Evolutionary conservation across 1,139 yeast species (phyloP).

Genomic region (Pneumocystis sp.): DNA sequence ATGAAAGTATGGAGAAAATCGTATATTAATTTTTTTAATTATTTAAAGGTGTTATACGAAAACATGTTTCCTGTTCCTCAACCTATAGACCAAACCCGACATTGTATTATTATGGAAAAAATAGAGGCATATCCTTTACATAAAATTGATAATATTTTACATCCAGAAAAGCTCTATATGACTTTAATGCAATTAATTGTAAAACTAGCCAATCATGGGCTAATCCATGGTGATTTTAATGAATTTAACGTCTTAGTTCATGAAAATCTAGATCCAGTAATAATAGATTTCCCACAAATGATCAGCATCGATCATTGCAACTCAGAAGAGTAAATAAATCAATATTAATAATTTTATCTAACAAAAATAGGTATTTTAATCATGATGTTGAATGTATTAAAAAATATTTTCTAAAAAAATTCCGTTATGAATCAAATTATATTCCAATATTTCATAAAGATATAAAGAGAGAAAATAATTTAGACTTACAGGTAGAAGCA

Average conservation of each 20-base stretch:
- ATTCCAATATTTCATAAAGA: constrained; percentile 72
- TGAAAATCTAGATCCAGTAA: constrained; percentile 40
- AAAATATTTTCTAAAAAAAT: constrained; percentile 63
- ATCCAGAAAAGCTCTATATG: constrained; percentile 58
- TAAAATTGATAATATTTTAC: constrained; percentile 19
- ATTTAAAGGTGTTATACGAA: constrained; percentile 35
- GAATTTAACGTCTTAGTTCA: constrained; percentile 88
- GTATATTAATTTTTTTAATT: background rate
- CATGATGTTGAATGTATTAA: constrained; percentile 86
- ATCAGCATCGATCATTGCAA: constrained; percentile 81
- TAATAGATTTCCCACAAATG: constrained; percentile 97
- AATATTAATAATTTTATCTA: background rate
- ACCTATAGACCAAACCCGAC: constrained; percentile 83
- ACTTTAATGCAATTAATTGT: constrained; percentile 80
- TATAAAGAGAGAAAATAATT: constrained; percentile 39
- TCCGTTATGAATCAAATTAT: constrained; percentile 62
- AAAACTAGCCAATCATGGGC: constrained; percentile 67
- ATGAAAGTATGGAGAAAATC: constrained; percentile 32
- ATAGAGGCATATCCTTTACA: constrained; percentile 67
- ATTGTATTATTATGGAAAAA: constrained; percentile 83
- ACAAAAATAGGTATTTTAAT: constrained; percentile 33
- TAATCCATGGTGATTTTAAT: constrained; percentile 93
- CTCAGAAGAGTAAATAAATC: constrained; percentile 46
- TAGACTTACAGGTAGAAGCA: constrained; percentile 78
- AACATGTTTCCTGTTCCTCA: constrained; percentile 76